Evolutionary conservation across 2,329 filamentous ascomycete genomes (phyloP).

Genomic region (Paracamarosporium sp.): DNA sequence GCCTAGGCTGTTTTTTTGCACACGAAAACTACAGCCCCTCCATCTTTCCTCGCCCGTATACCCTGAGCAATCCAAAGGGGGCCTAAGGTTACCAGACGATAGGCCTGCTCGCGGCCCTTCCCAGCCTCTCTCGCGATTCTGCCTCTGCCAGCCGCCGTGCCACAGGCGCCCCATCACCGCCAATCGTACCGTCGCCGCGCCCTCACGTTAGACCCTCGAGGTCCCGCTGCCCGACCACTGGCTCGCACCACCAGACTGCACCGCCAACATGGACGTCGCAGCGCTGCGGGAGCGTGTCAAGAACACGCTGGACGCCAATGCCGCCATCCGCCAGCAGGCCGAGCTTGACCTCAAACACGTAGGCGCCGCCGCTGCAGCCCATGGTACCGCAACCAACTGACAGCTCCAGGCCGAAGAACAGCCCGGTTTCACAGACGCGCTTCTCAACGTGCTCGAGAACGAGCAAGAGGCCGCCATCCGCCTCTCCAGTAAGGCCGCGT

Average conservation of each 20-base stretch:
- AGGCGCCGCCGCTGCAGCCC: constrained; percentile 42
- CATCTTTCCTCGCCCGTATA: constrained; percentile 7
- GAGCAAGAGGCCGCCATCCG: constrained; percentile 87
- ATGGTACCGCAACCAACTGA: constrained; percentile 24
- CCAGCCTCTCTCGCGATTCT: neutral
- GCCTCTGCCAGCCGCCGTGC: constrained; percentile 5
- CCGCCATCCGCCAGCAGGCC: constrained; percentile 76
- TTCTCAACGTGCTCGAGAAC: constrained; percentile 86
- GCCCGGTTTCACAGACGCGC: constrained; percentile 86
- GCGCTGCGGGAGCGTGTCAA: constrained; percentile 78
- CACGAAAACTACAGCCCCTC: constrained; percentile 13
- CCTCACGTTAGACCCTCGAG: constrained; percentile 17
- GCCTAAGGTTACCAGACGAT: neutral
- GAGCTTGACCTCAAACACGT: constrained; percentile 85
- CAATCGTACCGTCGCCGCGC: neutral
- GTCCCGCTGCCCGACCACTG: constrained; percentile 12
- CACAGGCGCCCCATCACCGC: neutral
- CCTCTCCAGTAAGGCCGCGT: constrained; percentile 74
- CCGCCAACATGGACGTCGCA: constrained; percentile 72
- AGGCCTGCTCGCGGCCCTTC: constrained; percentile 3
- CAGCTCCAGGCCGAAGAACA: constrained; percentile 80
- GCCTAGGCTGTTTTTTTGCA: constrained; percentile 1
- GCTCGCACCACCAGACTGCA: constrained; percentile 6
- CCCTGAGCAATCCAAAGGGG: constrained; percentile 15
- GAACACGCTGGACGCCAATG: constrained; percentile 76